A percentile compares a stretch with the other conserved stretches of the same genome.
These are phyloP conservation scores for Pulchroboletus neoregius DNA, from an alignment of 1,284 basidiomycete species.

Conservation along the genomic window DNA sequence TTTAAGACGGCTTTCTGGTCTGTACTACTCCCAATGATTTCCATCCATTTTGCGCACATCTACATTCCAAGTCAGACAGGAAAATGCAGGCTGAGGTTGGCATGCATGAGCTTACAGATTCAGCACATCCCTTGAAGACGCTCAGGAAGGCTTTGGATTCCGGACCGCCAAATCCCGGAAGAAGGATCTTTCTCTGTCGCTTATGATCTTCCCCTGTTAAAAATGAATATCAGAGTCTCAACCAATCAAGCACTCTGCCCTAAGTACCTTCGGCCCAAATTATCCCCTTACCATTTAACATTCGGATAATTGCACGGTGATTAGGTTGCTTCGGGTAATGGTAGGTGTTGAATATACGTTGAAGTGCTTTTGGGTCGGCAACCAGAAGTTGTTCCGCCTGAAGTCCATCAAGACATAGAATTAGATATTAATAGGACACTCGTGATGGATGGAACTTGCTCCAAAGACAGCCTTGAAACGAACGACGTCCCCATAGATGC, in stretches of 20 bases:
- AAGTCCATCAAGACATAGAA: not conserved
- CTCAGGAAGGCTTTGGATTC: slow-evolving; percentile 37
- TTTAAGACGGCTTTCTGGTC: slow-evolving; percentile 39
- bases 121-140: slow-evolving; percentile 32
- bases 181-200: slow-evolving; percentile 42
- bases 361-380: slow-evolving; percentile 3
- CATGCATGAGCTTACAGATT: slow-evolving; percentile 17
- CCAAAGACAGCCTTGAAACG: slow-evolving; percentile 27
- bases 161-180: too few species aligned
- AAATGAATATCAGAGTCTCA: too few species aligned
- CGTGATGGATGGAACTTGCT: slow-evolving; percentile 13
- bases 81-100: slow-evolving; percentile 1
- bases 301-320: not conserved
- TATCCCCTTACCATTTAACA: not conserved
- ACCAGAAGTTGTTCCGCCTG: slow-evolving; percentile 15
- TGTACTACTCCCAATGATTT: slow-evolving; percentile 31
- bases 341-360: not conserved
- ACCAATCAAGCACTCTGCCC: too few species aligned
- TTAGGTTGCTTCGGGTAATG: not conserved
- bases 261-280: not conserved
- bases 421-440: not conserved
- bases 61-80: slow-evolving; percentile 24
- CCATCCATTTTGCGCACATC: slow-evolving; percentile 46
- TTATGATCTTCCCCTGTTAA: slow-evolving; percentile 41
- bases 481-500: slow-evolving; percentile 29